A percentile compares a stretch with the other conserved stretches of the same genome.
Conservation (phyloP, 2,329 filamentous ascomycete genomes). For the Colletotrichum agaves region DNA sequence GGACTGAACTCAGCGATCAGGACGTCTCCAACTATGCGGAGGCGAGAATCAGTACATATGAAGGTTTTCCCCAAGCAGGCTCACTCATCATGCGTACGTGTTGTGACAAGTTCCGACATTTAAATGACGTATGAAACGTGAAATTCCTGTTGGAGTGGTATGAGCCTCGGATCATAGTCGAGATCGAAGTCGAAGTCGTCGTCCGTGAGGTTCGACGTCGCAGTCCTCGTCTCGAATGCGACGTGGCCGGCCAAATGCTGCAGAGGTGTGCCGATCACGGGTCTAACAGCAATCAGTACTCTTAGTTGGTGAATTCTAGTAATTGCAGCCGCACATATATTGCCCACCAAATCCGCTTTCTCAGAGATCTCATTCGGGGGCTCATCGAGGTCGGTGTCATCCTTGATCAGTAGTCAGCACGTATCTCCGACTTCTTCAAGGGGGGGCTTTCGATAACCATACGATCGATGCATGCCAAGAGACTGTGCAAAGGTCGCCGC, state of each 20-base stretch:
- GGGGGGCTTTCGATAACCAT: neutral
- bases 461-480: constrained; percentile 27
- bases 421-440: neutral
- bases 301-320: rapidly evolving
- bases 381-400: neutral
- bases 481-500: constrained; percentile 29
- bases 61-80: neutral
- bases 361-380: neutral
- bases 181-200: constrained; percentile 47
- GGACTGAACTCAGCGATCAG: constrained; percentile 19
- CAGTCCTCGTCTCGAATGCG: constrained; percentile 52
- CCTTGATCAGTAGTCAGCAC: neutral
- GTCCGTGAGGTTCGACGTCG: constrained; percentile 47
- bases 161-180: constrained; percentile 29
- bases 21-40: constrained; percentile 1
- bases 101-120: constrained; percentile 49
- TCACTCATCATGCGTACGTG: constrained; percentile 41
- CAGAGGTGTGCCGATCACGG: constrained; percentile 49
- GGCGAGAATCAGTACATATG: neutral
- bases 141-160: constrained; percentile 41
- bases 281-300: neutral
- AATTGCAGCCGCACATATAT: constrained; percentile 20
- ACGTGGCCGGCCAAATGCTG: constrained; percentile 48
- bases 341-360: constrained; percentile 24
- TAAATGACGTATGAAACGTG: constrained; percentile 49